Conservation (phyloP, 164 flowering plant genomes). For the Dillenia turbinata region DNA sequence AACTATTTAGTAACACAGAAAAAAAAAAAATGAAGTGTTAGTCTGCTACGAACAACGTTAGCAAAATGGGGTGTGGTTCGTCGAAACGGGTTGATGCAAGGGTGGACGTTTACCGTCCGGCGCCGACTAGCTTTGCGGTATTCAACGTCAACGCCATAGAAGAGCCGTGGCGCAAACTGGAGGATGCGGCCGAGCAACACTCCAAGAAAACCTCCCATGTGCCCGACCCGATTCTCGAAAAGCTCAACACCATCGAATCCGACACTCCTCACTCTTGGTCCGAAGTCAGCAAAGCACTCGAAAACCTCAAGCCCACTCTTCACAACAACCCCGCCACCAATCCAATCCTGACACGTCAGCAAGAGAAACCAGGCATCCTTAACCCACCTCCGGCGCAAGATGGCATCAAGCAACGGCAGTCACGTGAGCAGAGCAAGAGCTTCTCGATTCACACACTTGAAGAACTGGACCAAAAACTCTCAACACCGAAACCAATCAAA, state of each 20-base stretch:
- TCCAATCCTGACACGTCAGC: conserved; percentile 5
- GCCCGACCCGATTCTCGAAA: conserved; percentile 52
- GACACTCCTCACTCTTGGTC: conserved; percentile 75
- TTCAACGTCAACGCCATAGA: conserved; percentile 67
- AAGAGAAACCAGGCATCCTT: not conserved
- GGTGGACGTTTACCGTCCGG: conserved; percentile 60
- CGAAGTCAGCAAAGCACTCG: conserved; percentile 77
- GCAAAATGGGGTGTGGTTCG: conserved; percentile 78
- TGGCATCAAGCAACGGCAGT: conserved; percentile 4
- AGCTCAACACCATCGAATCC: conserved; percentile 53
- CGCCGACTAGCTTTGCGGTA: conserved; percentile 69
- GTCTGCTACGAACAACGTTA: too few species aligned
- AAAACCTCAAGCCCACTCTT: conserved; percentile 61
- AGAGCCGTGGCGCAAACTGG: conserved; percentile 66
- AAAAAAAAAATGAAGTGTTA: not conserved
- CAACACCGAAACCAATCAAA: conserved; percentile 17
- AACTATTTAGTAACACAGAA: not conserved
- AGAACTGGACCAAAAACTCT: conserved; percentile 56
- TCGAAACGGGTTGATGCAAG: conserved; percentile 58
- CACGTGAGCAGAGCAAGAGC: conserved; percentile 24
- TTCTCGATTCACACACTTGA: conserved; percentile 72
- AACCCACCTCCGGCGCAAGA: conserved; percentile 9
- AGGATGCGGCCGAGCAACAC: conserved; percentile 7
- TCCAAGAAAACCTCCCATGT: conserved; percentile 31
- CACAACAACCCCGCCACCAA: conserved; percentile 11